Conservation (phyloP, 768 basidiomycete genomes). For the Tephrocybe rancida region DNA sequence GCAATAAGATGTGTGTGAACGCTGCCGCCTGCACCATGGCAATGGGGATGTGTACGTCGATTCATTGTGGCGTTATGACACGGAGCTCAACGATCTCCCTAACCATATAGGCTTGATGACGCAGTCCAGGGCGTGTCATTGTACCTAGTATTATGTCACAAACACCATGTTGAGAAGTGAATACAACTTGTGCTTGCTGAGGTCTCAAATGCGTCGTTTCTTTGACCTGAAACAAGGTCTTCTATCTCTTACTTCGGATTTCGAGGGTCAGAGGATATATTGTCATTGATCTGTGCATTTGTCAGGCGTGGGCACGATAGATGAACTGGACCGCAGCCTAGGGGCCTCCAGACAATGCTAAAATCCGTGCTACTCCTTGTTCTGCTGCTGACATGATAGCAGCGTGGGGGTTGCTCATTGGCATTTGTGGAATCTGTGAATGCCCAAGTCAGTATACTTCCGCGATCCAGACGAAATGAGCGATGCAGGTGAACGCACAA, state of each 20-base stretch:
- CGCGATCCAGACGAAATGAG: neutral
- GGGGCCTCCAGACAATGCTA: slow-evolving; percentile 56
- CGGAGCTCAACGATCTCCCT: too few relatives aligned
- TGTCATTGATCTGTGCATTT: too few relatives aligned
- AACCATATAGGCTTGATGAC: slow-evolving; percentile 1
- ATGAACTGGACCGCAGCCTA: too few relatives aligned
- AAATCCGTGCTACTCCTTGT: slow-evolving; percentile 58
- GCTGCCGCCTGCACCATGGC: slow-evolving; percentile 4
- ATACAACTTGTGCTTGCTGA: too few relatives aligned
- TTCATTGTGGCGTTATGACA: neutral
- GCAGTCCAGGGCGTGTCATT: slow-evolving; percentile 5
- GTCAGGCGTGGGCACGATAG: too few relatives aligned
- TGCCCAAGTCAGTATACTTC: neutral
- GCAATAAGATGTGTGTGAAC: slow-evolving; percentile 9
- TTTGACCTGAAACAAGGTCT: too few relatives aligned
- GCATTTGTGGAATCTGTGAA: slow-evolving; percentile 49
- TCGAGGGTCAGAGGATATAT: too few relatives aligned
- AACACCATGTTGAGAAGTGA: neutral
- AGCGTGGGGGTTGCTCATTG: slow-evolving; percentile 61
- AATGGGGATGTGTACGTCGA: slow-evolving; percentile 9
- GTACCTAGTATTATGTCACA: neutral
- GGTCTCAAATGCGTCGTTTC: too few relatives aligned
- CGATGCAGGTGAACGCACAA: slow-evolving; percentile 25
- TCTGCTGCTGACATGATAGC: slow-evolving; percentile 59
- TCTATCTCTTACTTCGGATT: too few relatives aligned